Conservation (phyloP, 2,329 filamentous ascomycete species). For the Nemania abortiva region DNA sequence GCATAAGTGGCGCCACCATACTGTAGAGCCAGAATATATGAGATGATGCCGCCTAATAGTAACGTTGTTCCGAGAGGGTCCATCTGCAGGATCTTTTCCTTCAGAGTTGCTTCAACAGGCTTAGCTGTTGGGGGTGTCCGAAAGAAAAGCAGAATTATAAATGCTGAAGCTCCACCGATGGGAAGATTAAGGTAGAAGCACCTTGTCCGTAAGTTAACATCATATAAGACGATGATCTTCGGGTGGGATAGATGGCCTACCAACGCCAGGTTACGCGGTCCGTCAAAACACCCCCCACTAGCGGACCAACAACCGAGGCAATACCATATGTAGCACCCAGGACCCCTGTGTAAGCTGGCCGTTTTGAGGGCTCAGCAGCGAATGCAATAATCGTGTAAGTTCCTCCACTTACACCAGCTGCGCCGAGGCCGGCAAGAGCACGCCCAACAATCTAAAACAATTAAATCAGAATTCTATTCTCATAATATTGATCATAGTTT, state of each 20-base stretch:
- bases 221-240: neutral
- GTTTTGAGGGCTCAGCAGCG: conserved; percentile 6
- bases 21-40: conserved; percentile 57
- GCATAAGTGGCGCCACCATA: conserved; percentile 30
- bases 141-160: conserved; percentile 9
- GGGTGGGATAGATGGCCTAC: conserved; percentile 36
- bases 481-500: conserved; percentile 46
- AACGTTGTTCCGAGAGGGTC: conserved; percentile 49
- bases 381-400: conserved; percentile 48
- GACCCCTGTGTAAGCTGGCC: neutral
- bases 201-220: neutral
- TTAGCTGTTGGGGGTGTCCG: neutral
- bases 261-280: conserved; percentile 51
- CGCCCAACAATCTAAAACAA: conserved; percentile 52
- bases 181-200: conserved; percentile 16
- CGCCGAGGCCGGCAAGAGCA: conserved; percentile 54
- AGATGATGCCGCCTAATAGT: conserved; percentile 51
- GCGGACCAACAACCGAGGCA: conserved; percentile 1
- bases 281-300: conserved; percentile 45
- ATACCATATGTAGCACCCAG: neutral
- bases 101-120: conserved; percentile 10
- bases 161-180: neutral
- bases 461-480: too few species aligned
- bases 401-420: conserved; percentile 54
- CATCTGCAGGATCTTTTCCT: conserved; percentile 40